phyloP scores from a whole-genome alignment of 140 eudicot species.

The Flaveria floridana region DNA sequence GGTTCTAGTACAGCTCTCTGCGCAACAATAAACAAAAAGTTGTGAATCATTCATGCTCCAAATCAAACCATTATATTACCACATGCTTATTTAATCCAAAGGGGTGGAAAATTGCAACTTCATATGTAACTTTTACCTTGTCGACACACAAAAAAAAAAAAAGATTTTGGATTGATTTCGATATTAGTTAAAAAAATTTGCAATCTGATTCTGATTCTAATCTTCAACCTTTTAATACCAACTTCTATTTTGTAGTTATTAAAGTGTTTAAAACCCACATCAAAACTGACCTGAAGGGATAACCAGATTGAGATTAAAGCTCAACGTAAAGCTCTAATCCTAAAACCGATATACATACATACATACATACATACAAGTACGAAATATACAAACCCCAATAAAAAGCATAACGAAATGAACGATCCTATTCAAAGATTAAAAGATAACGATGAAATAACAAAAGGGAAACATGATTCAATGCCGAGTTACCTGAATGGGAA shows the following conservation, averaged over 20 bases:
- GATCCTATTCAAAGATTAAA: too few species aligned
- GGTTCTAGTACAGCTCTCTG: constrained; percentile 96
- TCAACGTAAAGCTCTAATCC: not conserved
- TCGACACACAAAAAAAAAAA: not conserved
- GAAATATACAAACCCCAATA: not conserved
- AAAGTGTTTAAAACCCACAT: not conserved
- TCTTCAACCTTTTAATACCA: not conserved
- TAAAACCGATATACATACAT: not conserved
- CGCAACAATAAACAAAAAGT: not conserved
- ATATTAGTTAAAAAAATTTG: not conserved
- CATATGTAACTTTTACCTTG: too few species aligned
- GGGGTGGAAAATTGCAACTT: too few species aligned
- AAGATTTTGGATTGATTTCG: not conserved
- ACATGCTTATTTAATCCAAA: not conserved
- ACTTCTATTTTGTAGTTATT: not conserved
- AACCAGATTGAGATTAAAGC: not conserved
- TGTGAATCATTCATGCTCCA: not conserved
- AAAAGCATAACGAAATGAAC: not conserved
- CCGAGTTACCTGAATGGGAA: constrained; percentile 79
- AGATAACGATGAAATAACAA: too few species aligned
- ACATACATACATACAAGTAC: not conserved
- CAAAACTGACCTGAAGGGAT: not conserved
- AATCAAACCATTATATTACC: not conserved
- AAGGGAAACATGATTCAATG: not conserved
- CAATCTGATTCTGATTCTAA: not conserved